Evolutionary conservation across 2,329 filamentous ascomycete species (phyloP), one percentile per base, ranked within the genome.

Genomic region (Apiospora arundinis): DNA sequence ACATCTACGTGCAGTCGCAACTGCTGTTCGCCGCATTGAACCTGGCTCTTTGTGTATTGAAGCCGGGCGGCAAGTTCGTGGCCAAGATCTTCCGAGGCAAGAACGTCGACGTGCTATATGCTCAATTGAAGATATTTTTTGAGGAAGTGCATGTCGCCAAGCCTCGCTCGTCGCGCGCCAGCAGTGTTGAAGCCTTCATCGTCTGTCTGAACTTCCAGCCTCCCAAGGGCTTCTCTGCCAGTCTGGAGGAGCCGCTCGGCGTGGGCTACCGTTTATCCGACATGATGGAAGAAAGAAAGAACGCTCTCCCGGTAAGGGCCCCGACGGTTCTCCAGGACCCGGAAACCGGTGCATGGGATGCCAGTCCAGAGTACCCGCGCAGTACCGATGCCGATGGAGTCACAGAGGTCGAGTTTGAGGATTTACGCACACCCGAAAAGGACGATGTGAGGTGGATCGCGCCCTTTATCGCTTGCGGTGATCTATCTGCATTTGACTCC

Each of bases 1-100:
- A 99, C 82, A 98, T 98, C 76, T 99, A 99, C 82, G 93, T 99
- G 23, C 96, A 99, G 83, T 95, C 93, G 11, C 96, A 98, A 82
- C 88, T 99, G 11, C 91, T 99, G 68, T 98, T 97, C 82, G 94
- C 95, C 0, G 96, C 96, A 0, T 89, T 99, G 25, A 97, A 98
- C 81, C 90, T 99, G 2, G 95, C 96, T 0, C 90, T 98, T 16
- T 97, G 95, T 79, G 95, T 99, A 16, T 89, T 99, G 28, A 93
- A 93, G 72, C 95, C 95, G 0, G 96, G 96, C 60, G 96, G 96
- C 74, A 97, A 94, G 78, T 99, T 99, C 77, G 95, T 99, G 9
- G 96, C 96, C 72, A 99, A 99, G 85, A 98, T 99, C 73, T 99
- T 99, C 84, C 87, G 96, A 21, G 95, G 94, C 21, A 92, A 95